Evolutionary conservation across 495 filamentous ascomycete genomes (phyloP).

Genomic region (Penicillium verhagenii): DNA sequence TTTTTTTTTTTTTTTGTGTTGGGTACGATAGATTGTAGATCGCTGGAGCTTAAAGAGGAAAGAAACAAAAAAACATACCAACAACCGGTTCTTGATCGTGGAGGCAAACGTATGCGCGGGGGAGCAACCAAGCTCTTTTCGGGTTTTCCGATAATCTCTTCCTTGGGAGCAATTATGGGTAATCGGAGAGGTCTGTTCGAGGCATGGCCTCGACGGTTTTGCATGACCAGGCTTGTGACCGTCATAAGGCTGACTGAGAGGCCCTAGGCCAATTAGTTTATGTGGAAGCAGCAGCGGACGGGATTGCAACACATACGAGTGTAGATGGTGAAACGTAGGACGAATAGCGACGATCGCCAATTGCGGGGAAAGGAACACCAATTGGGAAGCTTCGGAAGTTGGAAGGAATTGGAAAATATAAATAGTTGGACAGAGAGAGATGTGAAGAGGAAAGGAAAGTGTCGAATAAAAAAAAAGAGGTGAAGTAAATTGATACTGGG

Average conservation of each 20-base stretch:
- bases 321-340: background rate
- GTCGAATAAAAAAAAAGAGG: slow-evolving; percentile 4
- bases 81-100: slow-evolving; percentile 53
- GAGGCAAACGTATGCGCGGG: slow-evolving; percentile 50
- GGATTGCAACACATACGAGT: slow-evolving; percentile 11
- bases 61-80: slow-evolving; percentile 39
- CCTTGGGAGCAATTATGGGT: slow-evolving; percentile 51
- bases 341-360: background rate
- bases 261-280: background rate
- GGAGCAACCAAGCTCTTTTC: slow-evolving; percentile 33
- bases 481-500: too few species aligned
- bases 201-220: slow-evolving; percentile 32
- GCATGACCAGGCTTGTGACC: slow-evolving; percentile 36
- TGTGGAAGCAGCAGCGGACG: slow-evolving; percentile 8
- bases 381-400: background rate
- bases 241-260: slow-evolving; percentile 33
- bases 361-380: slow-evolving; percentile 5
- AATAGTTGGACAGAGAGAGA: background rate
- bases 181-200: slow-evolving; percentile 41
- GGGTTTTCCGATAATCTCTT: slow-evolving; percentile 30
- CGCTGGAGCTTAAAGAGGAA: too few species aligned
- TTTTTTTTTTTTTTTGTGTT: too few species aligned
- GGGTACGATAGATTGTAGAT: too few species aligned
- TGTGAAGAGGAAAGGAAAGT: background rate
- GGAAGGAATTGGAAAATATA: background rate